Conservation (phyloP, 2,329 filamentous ascomycete genomes). For the Sclerotinia sclerotiorum region DNA sequence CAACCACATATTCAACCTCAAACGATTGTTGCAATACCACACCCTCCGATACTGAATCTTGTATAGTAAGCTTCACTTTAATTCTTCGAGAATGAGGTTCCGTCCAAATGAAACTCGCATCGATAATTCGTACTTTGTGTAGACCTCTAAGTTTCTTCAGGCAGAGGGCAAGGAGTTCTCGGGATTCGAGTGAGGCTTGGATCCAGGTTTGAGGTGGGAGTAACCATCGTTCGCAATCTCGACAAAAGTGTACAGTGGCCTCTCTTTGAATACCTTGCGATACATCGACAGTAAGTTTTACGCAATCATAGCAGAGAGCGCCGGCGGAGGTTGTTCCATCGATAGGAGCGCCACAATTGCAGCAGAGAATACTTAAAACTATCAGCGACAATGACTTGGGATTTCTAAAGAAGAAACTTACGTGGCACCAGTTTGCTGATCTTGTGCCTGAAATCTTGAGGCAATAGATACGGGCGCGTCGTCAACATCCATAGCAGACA, state of each 20-base stretch:
- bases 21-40: conserved; percentile 85
- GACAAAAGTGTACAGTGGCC: conserved; percentile 84
- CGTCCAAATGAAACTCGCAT: conserved; percentile 97
- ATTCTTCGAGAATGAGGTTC: conserved; percentile 92
- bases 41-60: conserved; percentile 64
- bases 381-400: conserved; percentile 26
- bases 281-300: conserved; percentile 92
- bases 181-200: conserved; percentile 78
- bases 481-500: conserved; percentile 62
- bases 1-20: conserved; percentile 88
- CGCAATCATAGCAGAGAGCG: conserved; percentile 92
- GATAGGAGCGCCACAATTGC: conserved; percentile 94
- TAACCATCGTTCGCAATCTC: conserved; percentile 92
- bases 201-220: conserved; percentile 86
- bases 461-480: conserved; percentile 51
- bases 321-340: conserved; percentile 84
- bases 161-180: conserved; percentile 89
- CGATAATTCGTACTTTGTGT: conserved; percentile 88
- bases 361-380: conserved; percentile 78
- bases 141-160: conserved; percentile 83
- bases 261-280: conserved; percentile 89
- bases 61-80: conserved; percentile 93
- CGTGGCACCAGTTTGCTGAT: conserved; percentile 51
- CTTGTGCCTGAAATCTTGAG: conserved; percentile 38
- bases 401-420: conserved; percentile 41